These are phyloP conservation scores for Gossypium sturtianum DNA, from an alignment of 345 rosid genomes.

Conservation along the genomic window DNA sequence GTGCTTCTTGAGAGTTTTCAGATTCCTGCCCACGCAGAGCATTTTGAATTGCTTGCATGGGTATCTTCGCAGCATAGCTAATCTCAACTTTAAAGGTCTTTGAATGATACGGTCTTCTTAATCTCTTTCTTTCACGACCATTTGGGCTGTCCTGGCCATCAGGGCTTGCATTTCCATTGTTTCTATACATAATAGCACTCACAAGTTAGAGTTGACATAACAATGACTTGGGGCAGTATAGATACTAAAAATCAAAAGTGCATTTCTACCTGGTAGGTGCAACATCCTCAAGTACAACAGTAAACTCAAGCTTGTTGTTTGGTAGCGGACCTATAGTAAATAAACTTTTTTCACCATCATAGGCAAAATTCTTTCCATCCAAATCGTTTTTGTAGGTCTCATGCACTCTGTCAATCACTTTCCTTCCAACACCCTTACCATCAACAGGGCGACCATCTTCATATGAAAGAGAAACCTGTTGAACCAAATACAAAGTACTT, in stretches of 20 bases:
- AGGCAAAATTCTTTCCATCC: no score
- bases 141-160: constrained; percentile 31
- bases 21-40: constrained; percentile 78
- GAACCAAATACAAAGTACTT: background rate
- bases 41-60: constrained; percentile 74
- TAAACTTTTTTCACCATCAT: constrained; percentile 9
- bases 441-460: constrained; percentile 38
- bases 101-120: constrained; percentile 46
- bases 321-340: constrained; percentile 79
- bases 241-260: background rate
- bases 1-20: constrained; percentile 65
- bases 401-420: no score
- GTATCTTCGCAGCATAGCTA: constrained; percentile 71
- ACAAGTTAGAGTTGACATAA: background rate
- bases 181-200: background rate
- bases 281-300: constrained; percentile 67
- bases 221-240: background rate
- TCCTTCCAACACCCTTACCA: no score
- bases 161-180: background rate
- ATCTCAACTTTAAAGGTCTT: constrained; percentile 65
- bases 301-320: constrained; percentile 65
- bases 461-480: constrained; percentile 55
- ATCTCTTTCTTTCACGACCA: constrained; percentile 54
- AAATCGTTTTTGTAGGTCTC: no score
- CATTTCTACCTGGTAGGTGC: constrained; percentile 48